Evolutionary conservation across 441 rosid species (phyloP).

Genomic region (Gossypium aridum): DNA sequence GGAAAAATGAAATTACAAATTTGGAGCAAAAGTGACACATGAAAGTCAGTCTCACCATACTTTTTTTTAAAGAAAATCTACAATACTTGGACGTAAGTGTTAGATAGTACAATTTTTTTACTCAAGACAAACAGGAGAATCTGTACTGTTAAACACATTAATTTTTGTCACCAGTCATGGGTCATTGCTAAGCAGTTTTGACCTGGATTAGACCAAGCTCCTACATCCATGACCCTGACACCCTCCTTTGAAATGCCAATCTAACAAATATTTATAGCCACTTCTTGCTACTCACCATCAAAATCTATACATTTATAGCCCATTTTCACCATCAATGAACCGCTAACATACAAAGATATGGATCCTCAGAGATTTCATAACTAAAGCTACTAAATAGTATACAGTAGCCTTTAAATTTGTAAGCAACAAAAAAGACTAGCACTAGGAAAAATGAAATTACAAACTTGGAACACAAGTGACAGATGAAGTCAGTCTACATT

Average conservation of each 20-base stretch:
- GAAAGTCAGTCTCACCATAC: too few relatives aligned
- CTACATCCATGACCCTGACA: background rate
- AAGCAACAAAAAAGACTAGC: too few relatives aligned
- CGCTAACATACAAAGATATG: background rate
- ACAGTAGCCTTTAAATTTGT: background rate
- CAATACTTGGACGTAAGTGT: too few relatives aligned
- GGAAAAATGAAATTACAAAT: background rate
- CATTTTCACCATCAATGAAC: background rate
- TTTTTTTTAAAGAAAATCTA: too few relatives aligned
- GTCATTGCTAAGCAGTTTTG: background rate
- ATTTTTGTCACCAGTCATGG: background rate
- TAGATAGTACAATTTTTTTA: too few relatives aligned
- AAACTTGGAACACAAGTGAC: too few relatives aligned
- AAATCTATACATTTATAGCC: background rate
- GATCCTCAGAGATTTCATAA: background rate
- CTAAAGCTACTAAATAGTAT: background rate
- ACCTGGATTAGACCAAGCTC: background rate
- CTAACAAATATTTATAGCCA: background rate
- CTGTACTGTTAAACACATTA: background rate
- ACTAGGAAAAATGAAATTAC: too few relatives aligned
- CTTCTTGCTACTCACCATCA: background rate
- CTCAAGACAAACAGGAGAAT: background rate
- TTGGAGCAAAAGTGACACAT: background rate
- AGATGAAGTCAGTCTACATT: too few relatives aligned
- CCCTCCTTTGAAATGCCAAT: background rate